Evolutionary conservation across 345 rosid genomes (phyloP).

Genomic region (Heritiera fomes): DNA sequence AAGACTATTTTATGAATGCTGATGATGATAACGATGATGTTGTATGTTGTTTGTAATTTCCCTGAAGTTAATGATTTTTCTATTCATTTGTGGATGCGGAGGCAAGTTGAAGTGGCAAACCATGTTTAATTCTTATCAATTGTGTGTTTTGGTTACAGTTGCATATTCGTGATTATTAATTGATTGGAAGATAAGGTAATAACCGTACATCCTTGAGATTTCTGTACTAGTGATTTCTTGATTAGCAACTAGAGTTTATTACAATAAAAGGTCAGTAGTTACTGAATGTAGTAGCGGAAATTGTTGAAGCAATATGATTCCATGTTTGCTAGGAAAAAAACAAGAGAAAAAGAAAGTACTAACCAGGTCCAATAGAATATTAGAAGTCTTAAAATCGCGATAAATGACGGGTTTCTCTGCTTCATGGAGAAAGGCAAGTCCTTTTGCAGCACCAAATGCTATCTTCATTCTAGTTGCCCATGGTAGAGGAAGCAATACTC

Average conservation of each 20-base stretch:
- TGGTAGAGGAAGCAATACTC: slow-evolving; percentile 87
- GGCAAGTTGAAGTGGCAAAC: background rate
- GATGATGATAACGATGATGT: background rate
- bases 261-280: background rate
- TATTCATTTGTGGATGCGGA: background rate
- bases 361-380: slow-evolving; percentile 85
- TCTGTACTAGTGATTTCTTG: background rate
- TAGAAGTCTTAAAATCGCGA: slow-evolving; percentile 95
- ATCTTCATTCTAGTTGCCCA: slow-evolving; percentile 91
- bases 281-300: background rate
- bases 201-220: background rate
- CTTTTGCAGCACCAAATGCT: slow-evolving; percentile 94
- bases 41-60: background rate
- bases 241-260: background rate
- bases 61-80: background rate
- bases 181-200: background rate
- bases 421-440: slow-evolving; percentile 93
- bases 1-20: background rate
- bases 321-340: background rate
- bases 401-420: slow-evolving; percentile 96
- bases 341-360: slow-evolving; percentile 11
- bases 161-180: background rate
- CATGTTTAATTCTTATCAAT: background rate
- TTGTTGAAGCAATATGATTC: background rate
- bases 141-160: background rate